Base-by-base conservation (phyloP, 129 eudicot genomes). In the Artemisia tridentata region DNA sequence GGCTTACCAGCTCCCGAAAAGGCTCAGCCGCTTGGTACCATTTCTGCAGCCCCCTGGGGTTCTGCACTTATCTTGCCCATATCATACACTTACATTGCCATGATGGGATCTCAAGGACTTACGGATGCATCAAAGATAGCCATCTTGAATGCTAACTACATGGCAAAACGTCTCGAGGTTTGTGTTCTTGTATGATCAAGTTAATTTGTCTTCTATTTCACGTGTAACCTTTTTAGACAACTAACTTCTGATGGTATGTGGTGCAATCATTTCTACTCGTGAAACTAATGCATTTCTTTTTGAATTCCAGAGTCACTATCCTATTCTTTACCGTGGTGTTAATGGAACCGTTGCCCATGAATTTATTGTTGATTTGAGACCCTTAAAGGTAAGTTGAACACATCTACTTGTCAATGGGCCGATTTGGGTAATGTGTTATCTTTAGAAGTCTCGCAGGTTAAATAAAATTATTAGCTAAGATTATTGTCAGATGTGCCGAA, bases 21-120 rank as follows among this genome's bases (percentile, higher is more conserved):
- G 75, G 16, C 57, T 29, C 73, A 87, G 63, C 98, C 98, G 18
- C 97, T 93, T 51, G 98, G 98, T 78, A 80, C 96, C 29, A 93
- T 93, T 46, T 84, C 98, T 18, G 98, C 98, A 17, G 98, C 98
- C 67, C 98, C 98, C 23, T 93, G 98, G 98, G 98, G 98, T 19
- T 93, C 98, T 23, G 97, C 98, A 2, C 96, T 93, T 55, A 93
- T 93, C 72, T 85, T 93, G 84, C 98, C 98, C 23, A 93, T 93
- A 23, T 93, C 98, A 41, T 93, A 93, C 73, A 85, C 98, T 61
- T 93, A 93, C 88, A 93, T 93, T 68, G 88, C 96, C 78, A 93
- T 93, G 98, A 93, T 93, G 98, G 98, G 98, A 20, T 93, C 98
- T 11, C 63, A 66, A 65, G 98, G 98, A 18, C 81, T 93, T 41